Percentiles rank a stretch among this genome's conserved stretches.
Evolutionary conservation across 2,329 filamentous ascomycete species (phyloP).

Genomic region (Cladophialophora carrionii): DNA sequence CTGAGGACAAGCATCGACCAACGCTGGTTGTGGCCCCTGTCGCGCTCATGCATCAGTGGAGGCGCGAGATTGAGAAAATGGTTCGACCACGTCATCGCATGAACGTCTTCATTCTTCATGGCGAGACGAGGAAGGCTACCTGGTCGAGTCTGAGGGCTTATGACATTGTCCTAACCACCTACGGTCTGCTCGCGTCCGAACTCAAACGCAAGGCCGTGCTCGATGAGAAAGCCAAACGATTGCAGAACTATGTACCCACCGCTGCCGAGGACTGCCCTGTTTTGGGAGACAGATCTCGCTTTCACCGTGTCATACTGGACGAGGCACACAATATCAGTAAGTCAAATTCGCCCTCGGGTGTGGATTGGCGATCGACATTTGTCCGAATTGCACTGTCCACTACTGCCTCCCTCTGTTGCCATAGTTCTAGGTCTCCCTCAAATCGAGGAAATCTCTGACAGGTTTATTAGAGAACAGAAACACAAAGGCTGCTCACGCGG

Average conservation of each 20-base stretch:
- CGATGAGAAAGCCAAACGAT: slow-evolving; percentile 54
- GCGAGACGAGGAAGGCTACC: slow-evolving; percentile 57
- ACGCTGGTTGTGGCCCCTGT: slow-evolving; percentile 83
- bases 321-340: slow-evolving; percentile 74
- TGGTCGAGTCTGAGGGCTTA: slow-evolving; percentile 66
- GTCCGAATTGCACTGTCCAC: not conserved
- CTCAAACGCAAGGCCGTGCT: slow-evolving; percentile 63
- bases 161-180: slow-evolving; percentile 80
- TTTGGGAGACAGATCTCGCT: slow-evolving; percentile 63
- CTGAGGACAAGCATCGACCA: slow-evolving; percentile 64
- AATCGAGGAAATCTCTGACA: not conserved
- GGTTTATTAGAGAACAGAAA: slow-evolving; percentile 61
- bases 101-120: slow-evolving; percentile 71
- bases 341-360: not conserved
- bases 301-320: slow-evolving; percentile 74
- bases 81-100: slow-evolving; percentile 63
- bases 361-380: not conserved
- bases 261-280: slow-evolving; percentile 56
- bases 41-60: slow-evolving; percentile 81
- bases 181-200: slow-evolving; percentile 70
- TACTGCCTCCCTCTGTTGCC: not conserved
- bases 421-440: not conserved
- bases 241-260: slow-evolving; percentile 46
- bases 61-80: slow-evolving; percentile 74
- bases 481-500: slow-evolving; percentile 65